Evolutionary conservation across 306 rosid species (phyloP).

Genomic region (Phaseolus lunatus): DNA sequence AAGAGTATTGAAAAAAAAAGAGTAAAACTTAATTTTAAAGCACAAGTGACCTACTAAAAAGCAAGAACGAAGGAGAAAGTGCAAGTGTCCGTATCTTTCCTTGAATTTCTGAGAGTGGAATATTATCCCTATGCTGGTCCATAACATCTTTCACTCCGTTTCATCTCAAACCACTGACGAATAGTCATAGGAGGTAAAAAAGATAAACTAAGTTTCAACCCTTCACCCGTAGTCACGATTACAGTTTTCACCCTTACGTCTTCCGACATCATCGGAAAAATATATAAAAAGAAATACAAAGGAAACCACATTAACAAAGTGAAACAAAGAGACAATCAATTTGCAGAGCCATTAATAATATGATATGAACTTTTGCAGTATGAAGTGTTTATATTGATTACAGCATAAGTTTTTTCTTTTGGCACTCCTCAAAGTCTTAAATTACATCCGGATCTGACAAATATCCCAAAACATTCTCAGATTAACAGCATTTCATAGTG

Average conservation of each 20-base stretch:
- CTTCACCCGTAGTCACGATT: neutral
- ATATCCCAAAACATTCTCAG: neutral
- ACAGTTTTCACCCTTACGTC: neutral
- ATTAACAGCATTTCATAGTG: constrained; percentile 4
- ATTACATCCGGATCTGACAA: neutral
- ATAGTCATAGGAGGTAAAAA: neutral
- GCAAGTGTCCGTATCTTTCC: too few relatives aligned
- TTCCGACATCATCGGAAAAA: neutral
- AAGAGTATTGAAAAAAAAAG: too few relatives aligned
- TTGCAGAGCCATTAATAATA: neutral
- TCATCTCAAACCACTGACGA: too few relatives aligned
- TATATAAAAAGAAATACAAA: neutral
- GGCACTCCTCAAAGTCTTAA: neutral
- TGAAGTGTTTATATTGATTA: neutral
- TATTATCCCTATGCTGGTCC: too few relatives aligned
- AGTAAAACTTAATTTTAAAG: too few relatives aligned
- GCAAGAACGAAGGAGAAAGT: too few relatives aligned
- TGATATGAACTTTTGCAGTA: neutral
- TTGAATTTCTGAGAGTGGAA: too few relatives aligned
- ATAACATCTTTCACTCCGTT: too few relatives aligned
- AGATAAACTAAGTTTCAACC: neutral
- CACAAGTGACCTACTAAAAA: too few relatives aligned
- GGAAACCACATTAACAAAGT: neutral
- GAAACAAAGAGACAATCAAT: neutral
- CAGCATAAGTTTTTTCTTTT: neutral